A percentile compares a stretch with the other conserved stretches of the same genome.
These are phyloP conservation scores for Schoenoplectus triqueter DNA, from an alignment of 202 grass and related monocot species.

Conservation along the genomic window DNA sequence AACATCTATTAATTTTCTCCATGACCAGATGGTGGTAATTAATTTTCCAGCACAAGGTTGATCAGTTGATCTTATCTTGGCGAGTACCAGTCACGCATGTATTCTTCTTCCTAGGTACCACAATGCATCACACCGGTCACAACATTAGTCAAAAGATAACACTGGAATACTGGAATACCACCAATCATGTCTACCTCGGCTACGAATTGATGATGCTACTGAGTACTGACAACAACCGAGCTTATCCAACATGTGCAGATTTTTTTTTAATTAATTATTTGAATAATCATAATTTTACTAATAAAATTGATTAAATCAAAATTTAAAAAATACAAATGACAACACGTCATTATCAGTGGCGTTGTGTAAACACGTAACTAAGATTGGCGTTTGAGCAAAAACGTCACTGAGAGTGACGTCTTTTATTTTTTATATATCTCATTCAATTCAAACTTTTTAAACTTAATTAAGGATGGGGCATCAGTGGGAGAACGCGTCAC, in stretches of 20 bases:
- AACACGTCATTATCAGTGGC: too few species aligned
- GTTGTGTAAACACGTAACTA: too few species aligned
- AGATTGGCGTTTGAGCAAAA: too few species aligned
- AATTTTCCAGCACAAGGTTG: background rate
- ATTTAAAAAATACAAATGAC: too few species aligned
- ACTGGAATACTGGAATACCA: background rate
- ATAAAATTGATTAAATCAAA: too few species aligned
- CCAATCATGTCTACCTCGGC: constrained; percentile 10
- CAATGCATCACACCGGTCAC: constrained; percentile 19
- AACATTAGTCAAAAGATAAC: background rate
- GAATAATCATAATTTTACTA: too few species aligned
- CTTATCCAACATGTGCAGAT: background rate
- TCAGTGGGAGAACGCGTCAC: too few species aligned
- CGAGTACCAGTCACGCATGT: background rate
- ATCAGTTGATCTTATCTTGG: background rate
- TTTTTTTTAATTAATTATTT: too few species aligned
- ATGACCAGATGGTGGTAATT: background rate
- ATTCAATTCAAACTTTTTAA: too few species aligned
- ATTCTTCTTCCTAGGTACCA: background rate
- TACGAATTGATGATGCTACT: background rate
- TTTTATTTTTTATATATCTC: too few species aligned
- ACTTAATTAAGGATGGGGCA: too few species aligned
- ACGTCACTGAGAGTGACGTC: too few species aligned
- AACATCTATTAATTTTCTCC: background rate
- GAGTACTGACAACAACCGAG: background rate